Conservation (phyloP, 352 stramenopile species). For the Pythium dissimile region DNA sequence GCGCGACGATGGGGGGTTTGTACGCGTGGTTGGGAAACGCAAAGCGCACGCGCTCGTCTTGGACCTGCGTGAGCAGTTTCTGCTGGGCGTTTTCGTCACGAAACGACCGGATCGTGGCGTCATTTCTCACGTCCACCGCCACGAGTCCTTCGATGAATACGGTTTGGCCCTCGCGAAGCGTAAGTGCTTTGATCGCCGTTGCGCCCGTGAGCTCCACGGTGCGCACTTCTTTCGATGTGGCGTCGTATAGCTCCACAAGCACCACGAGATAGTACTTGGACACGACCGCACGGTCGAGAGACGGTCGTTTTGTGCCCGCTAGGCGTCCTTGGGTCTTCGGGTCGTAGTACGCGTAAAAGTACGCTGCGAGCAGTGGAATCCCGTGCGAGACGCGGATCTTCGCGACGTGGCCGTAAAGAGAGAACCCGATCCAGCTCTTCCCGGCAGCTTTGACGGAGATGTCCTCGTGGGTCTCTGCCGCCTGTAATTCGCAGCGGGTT, state of each 20-base stretch:
- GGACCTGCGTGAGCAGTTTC: slow-evolving; percentile 6
- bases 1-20: slow-evolving; percentile 30
- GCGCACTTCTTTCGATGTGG: slow-evolving; percentile 32
- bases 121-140: slow-evolving; percentile 33
- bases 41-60: slow-evolving; percentile 21
- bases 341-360: slow-evolving; percentile 68
- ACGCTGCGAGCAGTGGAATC: slow-evolving; percentile 59
- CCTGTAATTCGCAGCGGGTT: slow-evolving; percentile 23
- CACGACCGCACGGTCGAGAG: slow-evolving; percentile 46
- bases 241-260: slow-evolving; percentile 53
- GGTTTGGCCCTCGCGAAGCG: slow-evolving; percentile 42
- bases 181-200: slow-evolving; percentile 41
- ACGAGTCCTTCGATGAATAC: slow-evolving; percentile 54
- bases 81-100: slow-evolving; percentile 13
- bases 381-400: slow-evolving; percentile 57
- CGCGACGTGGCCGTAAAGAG: slow-evolving; percentile 47
- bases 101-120: slow-evolving; percentile 8
- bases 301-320: slow-evolving; percentile 12
- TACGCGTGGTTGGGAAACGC: slow-evolving; percentile 37
- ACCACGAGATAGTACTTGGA: slow-evolving; percentile 65
- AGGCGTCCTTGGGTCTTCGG: slow-evolving; percentile 34
- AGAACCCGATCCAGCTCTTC: slow-evolving; percentile 41
- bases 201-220: slow-evolving; percentile 49
- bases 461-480: neutral
- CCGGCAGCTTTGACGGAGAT: neutral